Base-by-base conservation (phyloP, 768 basidiomycete genomes). In the Mycena olivaceomarginata region DNA sequence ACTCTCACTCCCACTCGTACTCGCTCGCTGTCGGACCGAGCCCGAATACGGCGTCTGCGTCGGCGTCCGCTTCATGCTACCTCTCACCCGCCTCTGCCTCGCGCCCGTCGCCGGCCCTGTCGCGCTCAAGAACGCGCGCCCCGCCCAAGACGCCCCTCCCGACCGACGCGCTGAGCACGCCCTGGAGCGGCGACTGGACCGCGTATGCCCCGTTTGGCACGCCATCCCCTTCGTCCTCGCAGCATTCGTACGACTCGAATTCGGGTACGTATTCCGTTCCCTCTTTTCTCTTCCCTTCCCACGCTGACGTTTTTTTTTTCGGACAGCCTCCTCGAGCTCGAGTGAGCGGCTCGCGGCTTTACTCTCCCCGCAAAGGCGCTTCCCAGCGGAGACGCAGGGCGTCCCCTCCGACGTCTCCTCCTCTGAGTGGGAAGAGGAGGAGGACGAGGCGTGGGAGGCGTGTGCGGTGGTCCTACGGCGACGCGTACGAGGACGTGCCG, bases 391-490 rank as follows among this genome's bases (percentile, higher is more conserved):
- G 51, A 20, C 66, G 6, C 67, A 65, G 69, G 43, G 41, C 45
- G 62, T 77, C 2, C 75, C 70, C n/a, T 62, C 5, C 7, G 75
- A 77, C 31, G 59, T 74, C 2, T 39, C n/a, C 6, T 31, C 31
- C 31, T 31, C 31, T 31, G 31, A 31, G 31, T 31, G 31, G 31
- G 70, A 45, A 5, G 65, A 67, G 5, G 72, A 46, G 2, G 60
- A 60, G n/a, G 43, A 40, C 10, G n/a, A n/a, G n/a, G 76, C 40
- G 22, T 76, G 75, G 75, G 75, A 70, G 18, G 75, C 66, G 48
- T 67, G 66, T 31, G 31, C 43, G 2, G 11, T 45, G 43, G 43
- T 11, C 5, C 5, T 48, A 31, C 46, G 60, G 20, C n/a, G 66
- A 68, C 22, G 75, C 51, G 10, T 67, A 67, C 56, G 65, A 71